Conservation (phyloP, 495 filamentous ascomycete genomes). For the Hyaloscypha bicolor region DNA sequence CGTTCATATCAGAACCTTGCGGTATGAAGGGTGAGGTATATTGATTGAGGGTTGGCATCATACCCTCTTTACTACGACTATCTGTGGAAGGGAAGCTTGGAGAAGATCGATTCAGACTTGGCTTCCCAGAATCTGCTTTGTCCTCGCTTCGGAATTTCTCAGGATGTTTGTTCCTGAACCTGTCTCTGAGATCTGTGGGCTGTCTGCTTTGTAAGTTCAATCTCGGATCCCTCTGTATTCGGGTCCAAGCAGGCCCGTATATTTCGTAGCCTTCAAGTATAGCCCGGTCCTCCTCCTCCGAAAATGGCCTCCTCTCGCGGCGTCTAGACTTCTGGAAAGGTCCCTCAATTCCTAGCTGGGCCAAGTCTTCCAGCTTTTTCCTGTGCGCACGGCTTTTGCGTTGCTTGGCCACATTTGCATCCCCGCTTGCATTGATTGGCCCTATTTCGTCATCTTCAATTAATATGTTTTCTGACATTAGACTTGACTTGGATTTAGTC, state of each 20-base stretch:
- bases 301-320: constrained; percentile 64
- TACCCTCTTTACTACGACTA: neutral
- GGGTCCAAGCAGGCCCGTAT: constrained; percentile 80
- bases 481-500: constrained; percentile 35
- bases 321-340: constrained; percentile 57
- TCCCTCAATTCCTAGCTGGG: constrained; percentile 55
- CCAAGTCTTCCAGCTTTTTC: constrained; percentile 57
- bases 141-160: constrained; percentile 52
- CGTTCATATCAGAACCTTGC: constrained; percentile 3
- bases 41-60: constrained; percentile 1
- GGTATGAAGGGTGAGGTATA: neutral
- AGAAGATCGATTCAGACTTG: neutral
- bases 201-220: constrained; percentile 67
- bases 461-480: constrained; percentile 50
- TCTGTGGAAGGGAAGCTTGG: neutral
- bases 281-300: constrained; percentile 73
- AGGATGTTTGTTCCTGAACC: constrained; percentile 79
- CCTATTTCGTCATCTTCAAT: constrained; percentile 40
- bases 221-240: constrained; percentile 71
- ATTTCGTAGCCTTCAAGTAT: constrained; percentile 73
- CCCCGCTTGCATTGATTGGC: neutral
- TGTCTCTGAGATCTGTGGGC: constrained; percentile 80
- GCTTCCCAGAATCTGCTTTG: constrained; percentile 9
- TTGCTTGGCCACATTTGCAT: constrained; percentile 28
- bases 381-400: constrained; percentile 54